A percentile compares a stretch with the other conserved stretches of the same genome.
phyloP scores from a whole-genome alignment of 768 basidiomycete species.

The Mycena vitilis region DNA sequence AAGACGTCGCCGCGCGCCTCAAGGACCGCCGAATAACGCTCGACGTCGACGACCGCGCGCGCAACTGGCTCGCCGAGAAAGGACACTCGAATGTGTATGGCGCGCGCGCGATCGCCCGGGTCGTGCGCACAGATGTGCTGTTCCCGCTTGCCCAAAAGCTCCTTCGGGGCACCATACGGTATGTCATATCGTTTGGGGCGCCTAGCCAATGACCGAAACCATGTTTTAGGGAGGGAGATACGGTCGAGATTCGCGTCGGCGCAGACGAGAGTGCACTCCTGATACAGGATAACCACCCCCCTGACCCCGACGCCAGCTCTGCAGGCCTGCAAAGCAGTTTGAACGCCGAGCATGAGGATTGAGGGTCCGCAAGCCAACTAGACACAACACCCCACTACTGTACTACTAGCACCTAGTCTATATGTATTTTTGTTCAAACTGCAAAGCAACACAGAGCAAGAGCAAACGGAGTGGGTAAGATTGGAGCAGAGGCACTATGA shows the following conservation, averaged over 20 bases:
- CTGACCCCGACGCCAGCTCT: no score
- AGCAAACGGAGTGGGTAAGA: no score
- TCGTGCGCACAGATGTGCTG: conserved; percentile 84
- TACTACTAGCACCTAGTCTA: no score
- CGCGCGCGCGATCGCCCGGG: conserved; percentile 88
- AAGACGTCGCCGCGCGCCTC: conserved; percentile 78
- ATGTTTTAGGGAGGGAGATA: conserved; percentile 70
- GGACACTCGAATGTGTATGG: conserved; percentile 91
- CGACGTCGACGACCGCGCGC: conserved; percentile 72
- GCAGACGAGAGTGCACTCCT: conserved; percentile 53
- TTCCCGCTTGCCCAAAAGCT: conserved; percentile 84
- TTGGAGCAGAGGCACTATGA: no score
- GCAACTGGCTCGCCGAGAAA: conserved; percentile 75
- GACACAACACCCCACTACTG: no score
- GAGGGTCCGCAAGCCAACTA: no score
- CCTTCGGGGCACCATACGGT: conserved; percentile 84
- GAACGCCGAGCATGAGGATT: no score
- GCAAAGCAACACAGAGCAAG: no score
- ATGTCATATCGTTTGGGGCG: conserved; percentile 30
- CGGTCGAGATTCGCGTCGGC: conserved; percentile 64
- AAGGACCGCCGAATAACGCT: conserved; percentile 74
- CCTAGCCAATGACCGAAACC: neutral
- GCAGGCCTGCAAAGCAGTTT: no score
- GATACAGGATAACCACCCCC: no score
- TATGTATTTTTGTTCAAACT: no score